Evolutionary conservation across 2,329 filamentous ascomycete genomes (phyloP).

Genomic region (Nemania serpens): DNA sequence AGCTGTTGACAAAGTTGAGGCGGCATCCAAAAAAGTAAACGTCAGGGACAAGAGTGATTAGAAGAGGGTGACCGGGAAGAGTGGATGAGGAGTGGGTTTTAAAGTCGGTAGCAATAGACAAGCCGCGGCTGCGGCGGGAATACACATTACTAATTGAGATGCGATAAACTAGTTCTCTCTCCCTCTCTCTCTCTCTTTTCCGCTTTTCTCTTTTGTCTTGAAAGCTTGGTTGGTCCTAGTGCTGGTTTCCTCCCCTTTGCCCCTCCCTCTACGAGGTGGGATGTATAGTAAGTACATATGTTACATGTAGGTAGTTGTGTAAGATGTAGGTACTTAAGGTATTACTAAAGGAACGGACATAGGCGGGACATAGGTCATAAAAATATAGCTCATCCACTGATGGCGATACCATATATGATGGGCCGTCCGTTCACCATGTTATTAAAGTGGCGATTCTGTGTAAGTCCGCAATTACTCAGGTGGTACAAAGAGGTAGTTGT

Average conservation of each 20-base stretch:
- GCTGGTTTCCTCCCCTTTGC: too few species aligned
- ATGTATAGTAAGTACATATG: too few species aligned
- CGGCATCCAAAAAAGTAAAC: neutral
- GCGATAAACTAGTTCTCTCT: neutral
- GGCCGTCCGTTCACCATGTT: neutral
- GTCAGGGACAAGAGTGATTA: neutral
- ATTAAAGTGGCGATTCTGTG: conserved; percentile 3
- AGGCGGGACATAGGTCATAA: too few species aligned
- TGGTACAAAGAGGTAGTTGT: too few species aligned
- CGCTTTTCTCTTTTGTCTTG: too few species aligned
- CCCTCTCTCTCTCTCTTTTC: neutral
- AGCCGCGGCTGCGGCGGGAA: conserved; percentile 17
- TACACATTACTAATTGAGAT: conserved; percentile 17
- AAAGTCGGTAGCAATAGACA: neutral
- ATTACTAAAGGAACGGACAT: too few species aligned
- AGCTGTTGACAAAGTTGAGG: conserved; percentile 1
- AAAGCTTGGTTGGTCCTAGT: too few species aligned
- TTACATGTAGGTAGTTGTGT: too few species aligned
- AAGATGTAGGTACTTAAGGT: too few species aligned
- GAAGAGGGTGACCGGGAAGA: neutral
- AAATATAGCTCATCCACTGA: too few species aligned
- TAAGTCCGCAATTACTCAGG: neutral
- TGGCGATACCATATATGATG: too few species aligned
- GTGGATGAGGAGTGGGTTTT: conserved; percentile 17
- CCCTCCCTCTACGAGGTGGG: too few species aligned